Evolutionary conservation across 306 rosid species (phyloP).

Genomic region (Potentilla sterilis): DNA sequence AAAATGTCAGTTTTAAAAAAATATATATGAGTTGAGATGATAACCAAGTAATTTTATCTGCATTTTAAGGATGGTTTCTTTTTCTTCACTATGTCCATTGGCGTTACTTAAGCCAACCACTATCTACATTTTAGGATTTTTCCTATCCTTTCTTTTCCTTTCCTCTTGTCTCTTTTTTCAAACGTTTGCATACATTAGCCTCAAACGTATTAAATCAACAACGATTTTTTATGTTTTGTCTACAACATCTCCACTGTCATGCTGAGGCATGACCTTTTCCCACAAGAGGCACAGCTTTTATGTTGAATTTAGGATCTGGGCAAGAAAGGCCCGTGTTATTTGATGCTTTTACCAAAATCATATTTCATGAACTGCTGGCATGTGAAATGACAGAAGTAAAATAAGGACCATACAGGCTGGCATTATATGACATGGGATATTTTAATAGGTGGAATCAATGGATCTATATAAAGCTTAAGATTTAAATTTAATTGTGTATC

Average conservation of each 20-base stretch:
- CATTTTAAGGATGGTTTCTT: not conserved
- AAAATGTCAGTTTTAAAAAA: not conserved
- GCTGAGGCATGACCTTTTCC: not conserved
- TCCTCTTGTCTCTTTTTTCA: not conserved
- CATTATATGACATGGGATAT: not conserved
- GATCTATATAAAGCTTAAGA: not conserved
- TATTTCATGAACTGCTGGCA: not conserved
- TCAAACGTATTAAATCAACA: not conserved
- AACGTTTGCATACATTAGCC: not conserved
- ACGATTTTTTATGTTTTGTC: not conserved
- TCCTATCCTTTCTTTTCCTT: not conserved
- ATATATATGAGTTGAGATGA: not conserved
- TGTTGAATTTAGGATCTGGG: not conserved
- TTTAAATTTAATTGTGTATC: not conserved
- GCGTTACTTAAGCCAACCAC: not conserved
- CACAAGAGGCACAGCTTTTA: not conserved
- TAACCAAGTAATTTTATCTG: not conserved
- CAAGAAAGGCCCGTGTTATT: not conserved
- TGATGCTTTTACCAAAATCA: not conserved
- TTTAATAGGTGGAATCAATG: not conserved
- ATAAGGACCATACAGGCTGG: not conserved
- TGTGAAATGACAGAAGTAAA: not conserved
- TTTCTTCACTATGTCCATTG: not conserved
- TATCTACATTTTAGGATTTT: not conserved
- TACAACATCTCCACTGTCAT: not conserved